Conservation (phyloP, 805 yeast genomes). For the Wickerhamiella vanderwaltii region DNA sequence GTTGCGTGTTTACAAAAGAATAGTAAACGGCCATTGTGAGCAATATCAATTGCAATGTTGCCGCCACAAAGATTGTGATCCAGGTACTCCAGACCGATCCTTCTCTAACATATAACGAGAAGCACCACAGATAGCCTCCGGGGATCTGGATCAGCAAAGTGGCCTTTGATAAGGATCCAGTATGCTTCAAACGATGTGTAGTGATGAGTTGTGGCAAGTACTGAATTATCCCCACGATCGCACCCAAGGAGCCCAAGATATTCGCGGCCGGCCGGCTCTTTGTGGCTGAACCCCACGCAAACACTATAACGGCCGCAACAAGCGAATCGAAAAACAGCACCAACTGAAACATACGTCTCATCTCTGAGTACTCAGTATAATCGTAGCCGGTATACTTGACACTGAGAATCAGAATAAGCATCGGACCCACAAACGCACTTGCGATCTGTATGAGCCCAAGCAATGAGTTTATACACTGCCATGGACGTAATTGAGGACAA, state of each 20-base stretch:
- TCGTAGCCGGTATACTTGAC: slow-evolving; percentile 18
- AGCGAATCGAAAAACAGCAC: slow-evolving; percentile 17
- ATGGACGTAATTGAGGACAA: slow-evolving; percentile 28
- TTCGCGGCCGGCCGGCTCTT: slow-evolving; percentile 6
- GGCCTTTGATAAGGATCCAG: slow-evolving; percentile 66
- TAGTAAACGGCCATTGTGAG: slow-evolving; percentile 51
- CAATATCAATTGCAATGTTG: slow-evolving; percentile 49
- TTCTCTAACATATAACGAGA: slow-evolving; percentile 54
- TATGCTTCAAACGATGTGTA: slow-evolving; percentile 54
- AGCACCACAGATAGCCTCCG: slow-evolving; percentile 73
- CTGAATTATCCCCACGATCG: slow-evolving; percentile 53
- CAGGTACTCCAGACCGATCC: slow-evolving; percentile 81
- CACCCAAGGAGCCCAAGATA: slow-evolving; percentile 51
- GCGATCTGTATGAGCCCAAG: slow-evolving; percentile 22
- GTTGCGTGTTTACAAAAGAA: slow-evolving; percentile 7
- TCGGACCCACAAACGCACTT: slow-evolving; percentile 19
- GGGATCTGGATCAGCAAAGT: slow-evolving; percentile 86
- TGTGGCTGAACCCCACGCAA: not conserved
- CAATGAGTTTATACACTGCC: slow-evolving; percentile 22
- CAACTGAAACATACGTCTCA: slow-evolving; percentile 4
- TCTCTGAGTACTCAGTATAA: slow-evolving; percentile 29
- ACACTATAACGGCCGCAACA: slow-evolving; percentile 14
- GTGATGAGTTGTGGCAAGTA: slow-evolving; percentile 71
- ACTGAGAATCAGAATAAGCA: slow-evolving; percentile 21
- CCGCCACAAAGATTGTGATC: slow-evolving; percentile 68